phyloP scores from a whole-genome alignment of 495 filamentous ascomycete species.

The Lophiotrema nucula region DNA sequence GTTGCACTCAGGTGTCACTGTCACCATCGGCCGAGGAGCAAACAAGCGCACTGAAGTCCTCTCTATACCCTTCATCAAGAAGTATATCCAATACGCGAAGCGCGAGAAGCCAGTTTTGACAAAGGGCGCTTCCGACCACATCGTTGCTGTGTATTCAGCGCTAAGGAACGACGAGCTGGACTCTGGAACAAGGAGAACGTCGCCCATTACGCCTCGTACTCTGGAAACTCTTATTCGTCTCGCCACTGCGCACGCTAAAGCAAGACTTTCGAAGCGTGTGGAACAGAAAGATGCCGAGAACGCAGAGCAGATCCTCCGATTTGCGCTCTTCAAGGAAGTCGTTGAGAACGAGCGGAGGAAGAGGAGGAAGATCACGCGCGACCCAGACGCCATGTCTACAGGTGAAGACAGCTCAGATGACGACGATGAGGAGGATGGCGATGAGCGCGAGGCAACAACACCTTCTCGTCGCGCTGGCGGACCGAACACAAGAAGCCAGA shows the following conservation, averaged over 20 bases:
- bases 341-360: conserved; percentile 83
- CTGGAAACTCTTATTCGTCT: conserved; percentile 97
- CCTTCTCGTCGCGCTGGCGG: conserved; percentile 39
- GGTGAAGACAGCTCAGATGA: conserved; percentile 40
- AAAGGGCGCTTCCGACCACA: conserved; percentile 88
- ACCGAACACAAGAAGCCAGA: conserved; percentile 53
- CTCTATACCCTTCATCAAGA: conserved; percentile 98
- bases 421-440: conserved; percentile 49
- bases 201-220: conserved; percentile 94
- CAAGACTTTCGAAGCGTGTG: conserved; percentile 85
- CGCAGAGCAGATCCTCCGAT: conserved; percentile 87
- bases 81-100: conserved; percentile 99
- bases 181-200: conserved; percentile 88
- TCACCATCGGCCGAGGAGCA: conserved; percentile 66
- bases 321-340: conserved; percentile 97
- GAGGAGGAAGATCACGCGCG: conserved; percentile 52
- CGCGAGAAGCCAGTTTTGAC: conserved; percentile 86
- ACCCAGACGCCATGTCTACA: conserved; percentile 41
- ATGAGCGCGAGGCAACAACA: conserved; percentile 45
- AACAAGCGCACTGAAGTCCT: conserved; percentile 84
- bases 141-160: conserved; percentile 87
- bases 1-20: conserved; percentile 87
- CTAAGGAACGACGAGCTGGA: conserved; percentile 95
- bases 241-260: conserved; percentile 93
- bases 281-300: conserved; percentile 86